Percentiles rank a stretch among this genome's conserved stretches.
phyloP scores from a whole-genome alignment of 129 eudicot species.

The Tagetes patula region DNA sequence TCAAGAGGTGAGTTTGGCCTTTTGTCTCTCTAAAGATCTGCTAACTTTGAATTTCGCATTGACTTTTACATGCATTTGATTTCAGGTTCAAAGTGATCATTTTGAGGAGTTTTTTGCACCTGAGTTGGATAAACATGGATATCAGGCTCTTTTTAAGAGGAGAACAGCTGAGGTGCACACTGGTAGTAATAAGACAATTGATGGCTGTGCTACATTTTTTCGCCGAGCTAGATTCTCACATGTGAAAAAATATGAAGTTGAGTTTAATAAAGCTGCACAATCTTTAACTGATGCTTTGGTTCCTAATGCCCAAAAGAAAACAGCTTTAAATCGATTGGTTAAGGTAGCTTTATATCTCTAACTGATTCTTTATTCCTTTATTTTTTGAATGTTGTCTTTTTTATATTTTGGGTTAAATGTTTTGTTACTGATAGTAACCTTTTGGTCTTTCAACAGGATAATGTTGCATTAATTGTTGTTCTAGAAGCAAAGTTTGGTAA shows the following conservation, averaged over 20 bases:
- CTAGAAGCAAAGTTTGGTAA: slow-evolving; percentile 88
- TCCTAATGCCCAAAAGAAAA: slow-evolving; percentile 52
- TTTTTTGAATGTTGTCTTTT: not conserved
- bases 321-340: slow-evolving; percentile 44
- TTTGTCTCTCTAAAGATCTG: not conserved
- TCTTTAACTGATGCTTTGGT: slow-evolving; percentile 57
- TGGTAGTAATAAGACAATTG: slow-evolving; percentile 42
- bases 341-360: slow-evolving; percentile 27
- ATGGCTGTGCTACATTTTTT: slow-evolving; percentile 67
- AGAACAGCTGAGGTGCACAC: slow-evolving; percentile 75
- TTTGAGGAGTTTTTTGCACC: slow-evolving; percentile 91
- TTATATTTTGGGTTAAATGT: not conserved
- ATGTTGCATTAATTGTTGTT: slow-evolving; percentile 86
- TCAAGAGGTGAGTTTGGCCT: slow-evolving; percentile 62
- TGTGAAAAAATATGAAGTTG: slow-evolving; percentile 64
- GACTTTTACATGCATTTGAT: slow-evolving; percentile 8
- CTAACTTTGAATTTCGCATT: not conserved
- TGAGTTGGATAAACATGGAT: slow-evolving; percentile 95
- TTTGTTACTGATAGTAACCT: slow-evolving; percentile 6
- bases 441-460: slow-evolving; percentile 57
- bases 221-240: slow-evolving; percentile 55
- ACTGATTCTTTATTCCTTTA: not conserved
- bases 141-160: slow-evolving; percentile 83
- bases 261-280: slow-evolving; percentile 61
- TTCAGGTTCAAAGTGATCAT: slow-evolving; percentile 89